These are phyloP conservation scores for Aspergillus sclerotioniger DNA, from an alignment of 495 filamentous ascomycete genomes.

Conservation along the genomic window DNA sequence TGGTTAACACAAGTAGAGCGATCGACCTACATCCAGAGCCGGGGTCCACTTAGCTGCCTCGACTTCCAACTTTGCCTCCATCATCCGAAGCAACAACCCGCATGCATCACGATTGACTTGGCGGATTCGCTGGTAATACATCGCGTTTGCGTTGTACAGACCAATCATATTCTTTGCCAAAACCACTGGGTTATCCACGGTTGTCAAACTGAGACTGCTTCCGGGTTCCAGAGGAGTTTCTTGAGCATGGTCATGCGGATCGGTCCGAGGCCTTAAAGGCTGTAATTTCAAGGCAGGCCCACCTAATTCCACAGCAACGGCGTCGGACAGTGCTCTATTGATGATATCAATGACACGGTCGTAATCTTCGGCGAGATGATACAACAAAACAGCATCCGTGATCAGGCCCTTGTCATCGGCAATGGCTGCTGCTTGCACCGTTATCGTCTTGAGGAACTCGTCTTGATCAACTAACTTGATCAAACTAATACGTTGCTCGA, in stretches of 20 bases:
- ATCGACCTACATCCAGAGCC: slow-evolving; percentile 73
- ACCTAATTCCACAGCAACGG: slow-evolving; percentile 77
- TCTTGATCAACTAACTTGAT: slow-evolving; percentile 75
- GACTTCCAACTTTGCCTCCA: slow-evolving; percentile 69
- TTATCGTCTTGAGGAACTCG: slow-evolving; percentile 83
- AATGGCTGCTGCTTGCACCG: slow-evolving; percentile 80
- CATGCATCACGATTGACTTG: slow-evolving; percentile 67
- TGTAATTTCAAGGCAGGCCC: slow-evolving; percentile 70
- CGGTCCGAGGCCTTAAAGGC: slow-evolving; percentile 65
- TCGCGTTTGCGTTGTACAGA: slow-evolving; percentile 73
- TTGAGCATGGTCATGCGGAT: slow-evolving; percentile 25
- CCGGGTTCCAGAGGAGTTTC: slow-evolving; percentile 28
- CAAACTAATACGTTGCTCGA: slow-evolving; percentile 84
- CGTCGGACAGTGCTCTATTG: slow-evolving; percentile 86
- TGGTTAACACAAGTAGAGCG: slow-evolving; percentile 1
- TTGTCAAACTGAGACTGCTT: slow-evolving; percentile 74
- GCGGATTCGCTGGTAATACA: slow-evolving; percentile 69
- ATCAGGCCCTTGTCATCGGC: slow-evolving; percentile 92
- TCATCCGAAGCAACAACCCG: slow-evolving; percentile 71
- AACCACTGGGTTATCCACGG: slow-evolving; percentile 79
- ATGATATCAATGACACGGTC: slow-evolving; percentile 85
- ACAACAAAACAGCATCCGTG: slow-evolving; percentile 89
- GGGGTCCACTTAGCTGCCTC: slow-evolving; percentile 69
- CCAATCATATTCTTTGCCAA: slow-evolving; percentile 76
- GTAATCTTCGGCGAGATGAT: slow-evolving; percentile 92